Evolutionary conservation across 768 basidiomycete genomes (phyloP).

Genomic region (Pholiota conissans): DNA sequence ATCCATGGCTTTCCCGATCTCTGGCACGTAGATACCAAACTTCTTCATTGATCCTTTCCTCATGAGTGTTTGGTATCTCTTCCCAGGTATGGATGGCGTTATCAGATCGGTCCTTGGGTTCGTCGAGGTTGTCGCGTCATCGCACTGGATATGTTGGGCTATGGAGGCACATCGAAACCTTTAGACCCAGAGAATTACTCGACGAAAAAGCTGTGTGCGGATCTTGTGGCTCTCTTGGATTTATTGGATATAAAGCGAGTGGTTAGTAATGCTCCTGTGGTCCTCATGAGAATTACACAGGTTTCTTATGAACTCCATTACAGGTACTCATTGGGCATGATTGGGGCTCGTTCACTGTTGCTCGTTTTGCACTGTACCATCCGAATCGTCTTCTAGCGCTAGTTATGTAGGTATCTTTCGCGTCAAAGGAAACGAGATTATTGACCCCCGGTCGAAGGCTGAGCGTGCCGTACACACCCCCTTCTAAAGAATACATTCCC

Average conservation of each 20-base stretch:
- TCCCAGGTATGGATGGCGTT: conserved; percentile 70
- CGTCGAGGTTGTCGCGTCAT: conserved; percentile 61
- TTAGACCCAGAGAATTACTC: conserved; percentile 54
- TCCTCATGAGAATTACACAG: not conserved
- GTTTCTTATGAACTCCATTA: not conserved
- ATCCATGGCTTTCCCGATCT: conserved; percentile 81
- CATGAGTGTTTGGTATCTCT: not conserved
- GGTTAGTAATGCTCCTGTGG: conserved; percentile 39
- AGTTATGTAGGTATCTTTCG: conserved; percentile 52
- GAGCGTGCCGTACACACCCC: conserved; percentile 68
- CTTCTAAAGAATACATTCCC: conserved; percentile 45
- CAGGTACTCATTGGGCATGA: conserved; percentile 78
- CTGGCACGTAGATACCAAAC: conserved; percentile 28
- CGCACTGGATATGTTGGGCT: conserved; percentile 64
- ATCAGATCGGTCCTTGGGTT: conserved; percentile 74
- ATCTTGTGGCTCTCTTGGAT: conserved; percentile 68
- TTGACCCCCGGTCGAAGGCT: conserved; percentile 39
- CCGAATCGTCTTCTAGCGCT: conserved; percentile 62
- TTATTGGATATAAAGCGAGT: conserved; percentile 49
- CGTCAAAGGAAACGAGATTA: not conserved
- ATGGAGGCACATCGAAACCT: conserved; percentile 66
- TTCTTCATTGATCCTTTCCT: not conserved
- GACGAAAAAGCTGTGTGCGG: conserved; percentile 56
- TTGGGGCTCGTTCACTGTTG: conserved; percentile 70
- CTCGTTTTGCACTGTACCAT: conserved; percentile 72